Percentiles rank a stretch among this genome's conserved stretches.
These are phyloP conservation scores for Bocquillonia castaneifolia DNA, from an alignment of 441 rosid species.

Conservation along the genomic window DNA sequence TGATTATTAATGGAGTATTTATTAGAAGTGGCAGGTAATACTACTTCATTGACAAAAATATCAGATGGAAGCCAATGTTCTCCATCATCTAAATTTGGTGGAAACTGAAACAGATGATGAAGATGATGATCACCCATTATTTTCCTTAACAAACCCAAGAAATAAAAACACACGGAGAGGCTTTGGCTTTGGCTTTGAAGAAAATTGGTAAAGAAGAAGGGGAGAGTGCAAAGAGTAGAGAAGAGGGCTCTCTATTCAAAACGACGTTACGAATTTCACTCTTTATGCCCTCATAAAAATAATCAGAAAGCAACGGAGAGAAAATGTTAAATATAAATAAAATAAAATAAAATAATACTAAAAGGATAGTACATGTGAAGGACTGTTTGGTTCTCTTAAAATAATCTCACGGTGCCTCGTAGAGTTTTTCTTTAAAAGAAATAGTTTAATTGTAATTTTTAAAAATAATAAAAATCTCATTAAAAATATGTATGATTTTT, in stretches of 20 bases:
- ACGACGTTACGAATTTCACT: conserved; percentile 32
- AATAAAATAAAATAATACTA: too few species aligned
- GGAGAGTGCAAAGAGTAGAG: not conserved
- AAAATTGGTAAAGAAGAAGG: not conserved
- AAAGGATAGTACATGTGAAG: too few species aligned
- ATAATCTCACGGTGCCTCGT: too few species aligned
- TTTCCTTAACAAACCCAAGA: not conserved
- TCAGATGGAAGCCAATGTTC: conserved; percentile 35
- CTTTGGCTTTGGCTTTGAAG: not conserved
- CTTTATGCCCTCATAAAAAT: not conserved
- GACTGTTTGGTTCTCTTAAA: too few species aligned
- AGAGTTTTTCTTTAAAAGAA: too few species aligned
- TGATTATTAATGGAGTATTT: too few species aligned
- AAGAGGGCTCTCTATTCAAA: conserved; percentile 29
- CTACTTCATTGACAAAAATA: conserved; percentile 21
- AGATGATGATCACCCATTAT: too few species aligned
- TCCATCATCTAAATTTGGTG: conserved; percentile 37
- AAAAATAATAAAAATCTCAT: too few species aligned
- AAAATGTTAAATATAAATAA: too few species aligned
- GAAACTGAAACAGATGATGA: too few species aligned
- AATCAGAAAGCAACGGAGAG: not conserved
- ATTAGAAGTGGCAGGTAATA: conserved; percentile 3
- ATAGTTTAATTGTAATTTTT: too few species aligned
- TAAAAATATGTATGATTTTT: too few species aligned
- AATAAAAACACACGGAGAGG: not conserved